A percentile compares a stretch with the other conserved stretches of the same genome.
These are phyloP conservation scores for Rhododendron kiyosumense DNA, from an alignment of 148 eudicot species.

Conservation along the genomic window DNA sequence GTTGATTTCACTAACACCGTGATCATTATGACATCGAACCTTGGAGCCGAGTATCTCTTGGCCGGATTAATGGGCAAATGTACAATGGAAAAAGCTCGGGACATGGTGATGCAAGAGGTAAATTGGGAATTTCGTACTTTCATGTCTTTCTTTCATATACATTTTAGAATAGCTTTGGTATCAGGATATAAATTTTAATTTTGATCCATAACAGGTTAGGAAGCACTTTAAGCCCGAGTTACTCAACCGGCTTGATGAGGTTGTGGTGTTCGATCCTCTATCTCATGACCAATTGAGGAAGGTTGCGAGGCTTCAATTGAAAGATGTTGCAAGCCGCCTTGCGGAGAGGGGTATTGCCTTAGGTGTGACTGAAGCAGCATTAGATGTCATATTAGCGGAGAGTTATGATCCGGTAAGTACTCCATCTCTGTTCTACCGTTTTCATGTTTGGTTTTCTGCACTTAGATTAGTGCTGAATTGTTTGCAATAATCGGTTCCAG, in stretches of 20 bases:
- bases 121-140: neutral
- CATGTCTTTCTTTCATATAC: neutral
- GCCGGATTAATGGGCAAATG: conserved; percentile 63
- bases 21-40: conserved; percentile 88
- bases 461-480: neutral
- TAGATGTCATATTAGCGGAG: conserved; percentile 64
- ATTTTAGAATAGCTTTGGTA: too few species aligned
- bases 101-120: conserved; percentile 82
- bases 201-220: conserved; percentile 40
- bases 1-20: conserved; percentile 84
- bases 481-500: conserved; percentile 20
- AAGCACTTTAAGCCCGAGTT: conserved; percentile 79
- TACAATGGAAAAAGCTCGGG: conserved; percentile 62
- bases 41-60: conserved; percentile 80
- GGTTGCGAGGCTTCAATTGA: conserved; percentile 73
- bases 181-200: neutral
- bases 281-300: conserved; percentile 68
- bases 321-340: conserved; percentile 74
- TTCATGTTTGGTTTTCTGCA: neutral
- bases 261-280: conserved; percentile 85
- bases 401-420: conserved; percentile 66
- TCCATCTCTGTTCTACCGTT: neutral
- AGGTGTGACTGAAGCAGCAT: conserved; percentile 79
- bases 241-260: conserved; percentile 76
- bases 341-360: conserved; percentile 83